Conservation (phyloP, 805 yeast species). For the Kockiozyma suomiensis region DNA sequence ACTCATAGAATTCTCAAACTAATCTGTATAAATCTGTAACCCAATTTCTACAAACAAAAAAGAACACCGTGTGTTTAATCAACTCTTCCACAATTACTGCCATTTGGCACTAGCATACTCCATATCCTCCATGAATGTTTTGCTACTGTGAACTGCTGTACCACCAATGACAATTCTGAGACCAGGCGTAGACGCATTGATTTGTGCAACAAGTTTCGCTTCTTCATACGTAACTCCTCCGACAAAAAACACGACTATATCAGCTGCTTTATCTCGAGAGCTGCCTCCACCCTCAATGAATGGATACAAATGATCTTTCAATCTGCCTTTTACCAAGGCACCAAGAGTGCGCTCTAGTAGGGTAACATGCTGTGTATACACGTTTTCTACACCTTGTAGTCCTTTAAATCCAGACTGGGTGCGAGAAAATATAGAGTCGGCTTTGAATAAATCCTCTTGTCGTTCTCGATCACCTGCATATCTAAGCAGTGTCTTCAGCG, state of each 20-base stretch:
- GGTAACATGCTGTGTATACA: conserved; percentile 91
- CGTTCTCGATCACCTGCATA: conserved; percentile 52
- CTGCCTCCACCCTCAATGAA: conserved; percentile 47
- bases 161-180: conserved; percentile 82
- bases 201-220: conserved; percentile 75
- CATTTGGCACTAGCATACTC: conserved; percentile 47
- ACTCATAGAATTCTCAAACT: too few relatives aligned
- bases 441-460: conserved; percentile 46
- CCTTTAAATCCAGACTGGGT: conserved; percentile 50
- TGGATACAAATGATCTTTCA: conserved; percentile 49
- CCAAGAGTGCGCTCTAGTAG: conserved; percentile 56
- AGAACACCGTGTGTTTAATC: too few relatives aligned
- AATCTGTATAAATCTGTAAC: too few relatives aligned
- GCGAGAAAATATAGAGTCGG: conserved; percentile 46
- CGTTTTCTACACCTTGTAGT: conserved; percentile 50
- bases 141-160: conserved; percentile 57
- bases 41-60: too few relatives aligned
- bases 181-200: conserved; percentile 57
- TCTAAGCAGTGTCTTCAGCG: conserved; percentile 52
- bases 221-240: conserved; percentile 96
- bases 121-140: conserved; percentile 45
- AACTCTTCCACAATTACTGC: conserved; percentile 37
- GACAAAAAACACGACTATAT: conserved; percentile 49
- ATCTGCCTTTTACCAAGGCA: conserved; percentile 48
- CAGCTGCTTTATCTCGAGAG: conserved; percentile 42